These are phyloP conservation scores for Starmerella riodocensis DNA, from an alignment of 805 yeast genomes.

Conservation along the genomic window DNA sequence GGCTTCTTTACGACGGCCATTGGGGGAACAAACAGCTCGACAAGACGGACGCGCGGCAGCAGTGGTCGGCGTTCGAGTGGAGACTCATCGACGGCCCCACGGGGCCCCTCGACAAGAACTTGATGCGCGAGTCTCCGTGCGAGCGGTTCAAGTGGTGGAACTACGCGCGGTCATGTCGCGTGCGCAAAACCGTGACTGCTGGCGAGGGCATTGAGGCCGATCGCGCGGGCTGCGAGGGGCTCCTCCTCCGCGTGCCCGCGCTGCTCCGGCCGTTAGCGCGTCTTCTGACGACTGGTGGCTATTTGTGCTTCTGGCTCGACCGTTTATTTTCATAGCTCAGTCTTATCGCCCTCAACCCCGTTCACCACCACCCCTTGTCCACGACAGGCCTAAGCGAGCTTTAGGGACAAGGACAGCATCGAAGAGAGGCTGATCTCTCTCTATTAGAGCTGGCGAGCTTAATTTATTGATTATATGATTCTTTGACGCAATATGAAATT, in stretches of 20 bases:
- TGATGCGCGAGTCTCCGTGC: constrained; percentile 58
- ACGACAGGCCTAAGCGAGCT: too few relatives aligned
- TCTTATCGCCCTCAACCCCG: too few relatives aligned
- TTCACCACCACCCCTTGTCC: too few relatives aligned
- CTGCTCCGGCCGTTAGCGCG: constrained; percentile 9
- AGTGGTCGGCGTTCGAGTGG: constrained; percentile 81
- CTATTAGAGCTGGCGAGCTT: too few relatives aligned
- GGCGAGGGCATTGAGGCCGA: constrained; percentile 69
- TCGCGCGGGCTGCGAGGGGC: constrained; percentile 13
- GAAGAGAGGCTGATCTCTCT: too few relatives aligned
- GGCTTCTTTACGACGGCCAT: constrained; percentile 70
- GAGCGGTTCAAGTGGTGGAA: constrained; percentile 91
- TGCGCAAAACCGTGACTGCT: constrained; percentile 56
- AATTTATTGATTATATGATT: too few relatives aligned
- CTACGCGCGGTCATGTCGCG: constrained; percentile 67
- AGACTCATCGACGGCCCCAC: constrained; percentile 83
- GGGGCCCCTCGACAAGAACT: constrained; percentile 75
- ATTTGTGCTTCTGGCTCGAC: constrained; percentile 54
- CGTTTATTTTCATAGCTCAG: constrained; percentile 26
- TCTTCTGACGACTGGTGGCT: constrained; percentile 27
- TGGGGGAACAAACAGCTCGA: constrained; percentile 81
- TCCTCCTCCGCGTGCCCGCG: constrained; percentile 14
- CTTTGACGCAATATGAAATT: too few relatives aligned
- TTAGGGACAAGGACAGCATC: too few relatives aligned
- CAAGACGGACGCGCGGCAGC: constrained; percentile 63